phyloP scores from a whole-genome alignment of 2,329 filamentous ascomycete genomes.

The Cryoendolithus antarcticus region DNA sequence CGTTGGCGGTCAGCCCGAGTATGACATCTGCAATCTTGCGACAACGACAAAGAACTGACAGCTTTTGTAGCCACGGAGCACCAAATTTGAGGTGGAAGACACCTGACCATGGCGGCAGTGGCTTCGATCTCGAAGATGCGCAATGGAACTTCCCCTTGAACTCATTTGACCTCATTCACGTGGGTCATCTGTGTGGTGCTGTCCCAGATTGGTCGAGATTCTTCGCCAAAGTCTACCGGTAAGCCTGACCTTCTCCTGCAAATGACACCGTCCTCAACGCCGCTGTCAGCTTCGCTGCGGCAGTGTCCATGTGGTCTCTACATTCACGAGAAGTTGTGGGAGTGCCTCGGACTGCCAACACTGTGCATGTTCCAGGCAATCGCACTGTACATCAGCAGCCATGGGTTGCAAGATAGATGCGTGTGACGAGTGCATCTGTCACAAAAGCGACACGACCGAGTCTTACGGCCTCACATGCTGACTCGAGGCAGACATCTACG shows the following conservation, averaged over 20 bases:
- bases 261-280: no score
- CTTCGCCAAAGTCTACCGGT: conserved; percentile 53
- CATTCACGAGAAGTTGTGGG: no score
- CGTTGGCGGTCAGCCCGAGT: conserved; percentile 4
- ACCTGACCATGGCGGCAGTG: conserved; percentile 11
- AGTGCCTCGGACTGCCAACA: no score
- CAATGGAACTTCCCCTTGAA: conserved; percentile 56
- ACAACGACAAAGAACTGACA: neutral
- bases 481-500: conserved; percentile 51
- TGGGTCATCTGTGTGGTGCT: conserved; percentile 67
- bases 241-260: conserved; percentile 18
- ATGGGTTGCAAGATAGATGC: no score
- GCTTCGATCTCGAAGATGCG: conserved; percentile 64
- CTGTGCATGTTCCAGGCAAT: no score
- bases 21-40: neutral
- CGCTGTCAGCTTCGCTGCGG: no score
- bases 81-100: conserved; percentile 4
- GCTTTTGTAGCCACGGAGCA: neutral
- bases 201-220: conserved; percentile 55
- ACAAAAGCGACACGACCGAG: no score
- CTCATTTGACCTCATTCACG: conserved; percentile 72
- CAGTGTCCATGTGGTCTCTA: no score
- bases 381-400: no score
- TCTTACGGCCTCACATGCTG: no score
- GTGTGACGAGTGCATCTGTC: no score